Percentiles rank a stretch among this genome's conserved stretches.
Evolutionary conservation across 371 early-diverging fungal genomes (phyloP).

Genomic region (Rhizopus arrhizus): DNA sequence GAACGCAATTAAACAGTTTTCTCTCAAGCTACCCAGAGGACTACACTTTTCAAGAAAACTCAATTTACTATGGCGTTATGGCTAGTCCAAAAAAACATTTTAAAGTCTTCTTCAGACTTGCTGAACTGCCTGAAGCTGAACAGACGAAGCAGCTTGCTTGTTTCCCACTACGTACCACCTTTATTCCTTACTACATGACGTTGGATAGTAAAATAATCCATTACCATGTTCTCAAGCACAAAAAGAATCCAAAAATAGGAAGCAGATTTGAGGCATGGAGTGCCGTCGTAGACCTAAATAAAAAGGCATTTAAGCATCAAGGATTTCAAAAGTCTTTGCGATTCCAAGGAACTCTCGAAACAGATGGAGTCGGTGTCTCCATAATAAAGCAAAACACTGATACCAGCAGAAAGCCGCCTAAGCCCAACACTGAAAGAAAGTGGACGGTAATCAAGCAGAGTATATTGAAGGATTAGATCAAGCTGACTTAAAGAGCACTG

Average conservation of each 20-base stretch:
- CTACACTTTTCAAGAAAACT: background rate
- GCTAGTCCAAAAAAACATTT: background rate
- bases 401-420: background rate
- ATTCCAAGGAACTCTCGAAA: slow-evolving; percentile 8
- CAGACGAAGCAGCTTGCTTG: too few species aligned
- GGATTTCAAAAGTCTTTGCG: background rate
- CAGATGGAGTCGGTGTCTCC: slow-evolving; percentile 14
- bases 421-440: background rate
- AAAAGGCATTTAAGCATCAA: background rate
- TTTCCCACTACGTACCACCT: too few species aligned
- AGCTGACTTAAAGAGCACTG: background rate
- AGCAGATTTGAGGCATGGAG: background rate
- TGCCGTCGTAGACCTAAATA: background rate
- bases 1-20: background rate
- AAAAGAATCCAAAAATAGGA: background rate
- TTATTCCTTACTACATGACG: too few species aligned
- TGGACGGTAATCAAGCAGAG: background rate
- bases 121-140: background rate
- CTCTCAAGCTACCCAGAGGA: background rate
- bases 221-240: too few species aligned
- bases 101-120: background rate
- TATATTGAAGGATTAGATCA: background rate
- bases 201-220: too few species aligned
- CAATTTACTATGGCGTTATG: background rate
- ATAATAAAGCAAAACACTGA: background rate